Conservation (phyloP, 371 early-diverging fungal species). For the Apophysomyces elegans region DNA sequence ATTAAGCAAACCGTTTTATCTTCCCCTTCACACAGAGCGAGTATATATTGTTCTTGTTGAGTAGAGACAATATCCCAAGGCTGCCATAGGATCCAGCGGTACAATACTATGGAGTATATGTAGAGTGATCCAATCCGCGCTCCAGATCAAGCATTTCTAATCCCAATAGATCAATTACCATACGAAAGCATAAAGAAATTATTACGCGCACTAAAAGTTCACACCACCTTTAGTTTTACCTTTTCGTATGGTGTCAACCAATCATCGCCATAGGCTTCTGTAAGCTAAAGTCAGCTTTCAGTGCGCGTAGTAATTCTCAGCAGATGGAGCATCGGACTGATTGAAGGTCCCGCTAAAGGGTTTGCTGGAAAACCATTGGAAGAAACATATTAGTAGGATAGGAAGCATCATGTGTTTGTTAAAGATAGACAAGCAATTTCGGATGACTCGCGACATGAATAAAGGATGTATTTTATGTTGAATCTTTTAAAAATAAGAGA, state of each 20-base stretch:
- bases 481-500: neutral
- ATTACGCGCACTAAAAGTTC: too few species aligned
- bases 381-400: neutral
- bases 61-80: neutral
- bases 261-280: too few species aligned
- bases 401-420: neutral
- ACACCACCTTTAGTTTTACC: too few species aligned
- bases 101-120: neutral
- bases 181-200: neutral
- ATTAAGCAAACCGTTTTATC: neutral
- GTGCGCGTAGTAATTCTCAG: too few species aligned
- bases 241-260: too few species aligned
- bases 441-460: constrained; percentile 1
- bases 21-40: neutral
- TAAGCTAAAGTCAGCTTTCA: too few species aligned
- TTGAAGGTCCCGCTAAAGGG: neutral
- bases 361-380: neutral
- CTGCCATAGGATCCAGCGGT: neutral
- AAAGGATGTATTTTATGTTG: neutral
- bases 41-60: neutral
- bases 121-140: neutral
- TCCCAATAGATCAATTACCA: constrained; percentile 2
- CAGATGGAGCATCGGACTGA: neutral
- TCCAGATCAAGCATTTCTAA: constrained; percentile 1
- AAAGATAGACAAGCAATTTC: constrained; percentile 7